Base-by-base conservation (phyloP, 2,329 filamentous ascomycete species). In the Claviceps arundinis region DNA sequence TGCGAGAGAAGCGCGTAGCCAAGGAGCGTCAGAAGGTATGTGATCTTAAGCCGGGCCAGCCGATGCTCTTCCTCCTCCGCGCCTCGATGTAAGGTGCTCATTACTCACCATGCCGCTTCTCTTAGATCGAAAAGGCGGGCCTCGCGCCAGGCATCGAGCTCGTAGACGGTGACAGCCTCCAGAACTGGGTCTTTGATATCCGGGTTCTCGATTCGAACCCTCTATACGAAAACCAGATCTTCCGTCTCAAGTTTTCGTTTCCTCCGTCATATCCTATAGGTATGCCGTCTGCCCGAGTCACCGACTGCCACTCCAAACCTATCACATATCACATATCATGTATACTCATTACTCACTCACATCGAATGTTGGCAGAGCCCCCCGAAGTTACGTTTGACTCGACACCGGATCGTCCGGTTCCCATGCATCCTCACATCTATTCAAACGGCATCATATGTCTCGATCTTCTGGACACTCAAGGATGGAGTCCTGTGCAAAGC, bases 381-480 rank as follows among this genome's bases (percentile, higher is more conserved):
- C 93, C 93, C 24, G 93, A 98, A 74, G 93, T 97, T 58, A 86
- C 87, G 52, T 98, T 98, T 64, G 76, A 88, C 52, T 75, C 82
- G 60, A 72, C 79, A 50, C 67, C 80, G 37, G 73, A 78, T 60
- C 78, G 81, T 45, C 76, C 78, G 40, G 90, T 98, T 61, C 93
- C 93, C 1, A 90, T 95, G 67, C 93, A 98, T 63, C 93, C 93
- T 3, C 93, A 98, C 71, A 87, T 98, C 68, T 98, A 98, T 73
- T 93, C 87, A 60, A 98, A 98, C 68, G 93, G 93, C 60, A 95
- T 97, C 67, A 98, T 98, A 65, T 98, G 93, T 63, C 84, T 98
- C 48, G 93, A 98, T 61, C 79, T 98, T 1, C 81, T 98, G 8
- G 89, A 89, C 50, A 75, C 79, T 9, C 84, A 89, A 57, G 93